Conservation (phyloP, 176 grass and related monocot genomes). For the Phoenix roebelenii region DNA sequence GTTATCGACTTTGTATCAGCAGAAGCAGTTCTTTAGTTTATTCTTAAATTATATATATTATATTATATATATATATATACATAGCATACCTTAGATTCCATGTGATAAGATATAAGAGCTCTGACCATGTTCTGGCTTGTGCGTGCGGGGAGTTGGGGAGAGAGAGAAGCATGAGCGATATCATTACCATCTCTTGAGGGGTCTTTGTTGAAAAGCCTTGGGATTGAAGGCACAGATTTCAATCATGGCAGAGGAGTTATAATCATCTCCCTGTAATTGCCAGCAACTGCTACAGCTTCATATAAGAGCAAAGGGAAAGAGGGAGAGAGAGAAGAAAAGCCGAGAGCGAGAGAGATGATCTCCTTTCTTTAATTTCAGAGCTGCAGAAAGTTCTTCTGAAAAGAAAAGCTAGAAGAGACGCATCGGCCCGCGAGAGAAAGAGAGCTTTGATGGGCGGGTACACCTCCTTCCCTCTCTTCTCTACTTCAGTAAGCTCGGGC, state of each 20-base stretch:
- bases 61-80: constrained; percentile 3
- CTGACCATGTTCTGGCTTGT: constrained; percentile 7
- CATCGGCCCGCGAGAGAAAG: background rate
- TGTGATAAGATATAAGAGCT: constrained; percentile 36
- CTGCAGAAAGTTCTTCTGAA: constrained; percentile 22
- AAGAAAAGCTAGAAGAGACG: constrained; percentile 1
- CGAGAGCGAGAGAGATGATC: background rate
- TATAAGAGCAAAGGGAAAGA: constrained; percentile 17
- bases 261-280: constrained; percentile 42
- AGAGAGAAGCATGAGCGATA: constrained; percentile 9
- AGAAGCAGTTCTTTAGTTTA: no score
- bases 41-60: no score
- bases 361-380: constrained; percentile 11
- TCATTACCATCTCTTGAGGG: constrained; percentile 25
- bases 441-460: background rate
- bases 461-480: no score
- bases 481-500: background rate
- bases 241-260: constrained; percentile 3
- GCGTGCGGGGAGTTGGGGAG: background rate
- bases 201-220: constrained; percentile 25
- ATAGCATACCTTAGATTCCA: constrained; percentile 30
- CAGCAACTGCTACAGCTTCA: constrained; percentile 9
- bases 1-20: no score
- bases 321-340: background rate
- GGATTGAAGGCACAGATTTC: constrained; percentile 23